Base-by-base conservation (phyloP, 257 asterid species). In the Haberlea rhodopensis region DNA sequence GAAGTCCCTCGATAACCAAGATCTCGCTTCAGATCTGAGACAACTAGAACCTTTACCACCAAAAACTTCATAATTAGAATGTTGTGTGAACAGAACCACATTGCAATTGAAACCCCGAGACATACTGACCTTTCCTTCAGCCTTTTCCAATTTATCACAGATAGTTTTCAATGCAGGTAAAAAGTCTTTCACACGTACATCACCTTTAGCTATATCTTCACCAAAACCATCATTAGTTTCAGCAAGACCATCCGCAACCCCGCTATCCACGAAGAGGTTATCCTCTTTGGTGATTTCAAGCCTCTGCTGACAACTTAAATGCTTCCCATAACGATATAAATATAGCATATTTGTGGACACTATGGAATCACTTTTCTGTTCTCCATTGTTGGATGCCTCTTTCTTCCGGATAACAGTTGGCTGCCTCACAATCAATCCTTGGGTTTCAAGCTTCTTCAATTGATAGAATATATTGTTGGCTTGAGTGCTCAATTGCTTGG, bases 261-360 rank as follows among this genome's bases (percentile, higher is more conserved):
- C 89, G 71, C 70, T 52, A 52, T 73, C 76, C 48, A 19, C 65
- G 69, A 72, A 60, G 59, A 65, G 66, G 18, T 72, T 84, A 69
- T 80, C 90, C 70, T 86, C 88, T 83, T 80, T 78, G 34, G 74
- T 75, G 61, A 92, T 85, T 78, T 92, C 99, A 75, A 92, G 86
- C 79, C 94, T 92, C 78, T 87, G 87, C 66, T 87, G 95, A 66
- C 75, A 61, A 65, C 97, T 89, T 79, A 92, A 76, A 77, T 85
- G 90, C 86, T 85, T 84, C 43, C 86, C 95, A 62, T 82, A 89
- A 72, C 97, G 99, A 60, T 73, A 73, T 45, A 92, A 80, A 73
- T 84, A 81, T 67, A 92, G 80, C 96, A 89, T 89, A 75, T 92
- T 92, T 71, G 97, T 92, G 56, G 80, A 0, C 57, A 87, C 88